These are phyloP conservation scores for Candida odintsovae DNA, from an alignment of 805 yeast species.

Conservation along the genomic window DNA sequence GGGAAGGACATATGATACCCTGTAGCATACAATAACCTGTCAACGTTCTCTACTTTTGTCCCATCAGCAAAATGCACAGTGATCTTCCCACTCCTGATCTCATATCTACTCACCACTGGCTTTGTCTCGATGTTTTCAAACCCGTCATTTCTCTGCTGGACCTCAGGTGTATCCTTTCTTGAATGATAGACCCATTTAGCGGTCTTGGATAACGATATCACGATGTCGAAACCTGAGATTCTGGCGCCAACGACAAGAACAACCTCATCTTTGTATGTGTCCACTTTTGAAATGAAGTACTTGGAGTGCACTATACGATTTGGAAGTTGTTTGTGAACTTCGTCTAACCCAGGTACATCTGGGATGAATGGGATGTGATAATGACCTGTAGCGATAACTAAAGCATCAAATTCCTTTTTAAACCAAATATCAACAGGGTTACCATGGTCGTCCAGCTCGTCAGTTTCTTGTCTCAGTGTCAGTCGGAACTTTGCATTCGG, in stretches of 20 bases:
- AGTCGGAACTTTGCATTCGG: slow-evolving; percentile 17
- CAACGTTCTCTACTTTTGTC: slow-evolving; percentile 33
- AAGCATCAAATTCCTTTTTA: slow-evolving; percentile 29
- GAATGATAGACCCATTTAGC: slow-evolving; percentile 4
- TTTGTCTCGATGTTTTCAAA: slow-evolving; percentile 21
- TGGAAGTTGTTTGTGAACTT: slow-evolving; percentile 5
- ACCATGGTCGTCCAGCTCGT: slow-evolving; percentile 1
- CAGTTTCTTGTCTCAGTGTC: slow-evolving; percentile 21
- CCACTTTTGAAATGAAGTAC: slow-evolving; percentile 18
- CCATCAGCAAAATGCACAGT: slow-evolving; percentile 39
- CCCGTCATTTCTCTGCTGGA: slow-evolving; percentile 2
- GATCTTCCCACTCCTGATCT: slow-evolving; percentile 21
- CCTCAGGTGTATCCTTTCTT: background rate
- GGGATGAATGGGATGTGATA: slow-evolving; percentile 49
- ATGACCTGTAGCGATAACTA: slow-evolving; percentile 51
- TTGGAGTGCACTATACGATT: slow-evolving; percentile 23
- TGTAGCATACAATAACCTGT: slow-evolving; percentile 56
- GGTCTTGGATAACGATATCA: background rate
- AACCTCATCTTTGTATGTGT: slow-evolving; percentile 18
- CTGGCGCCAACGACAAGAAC: slow-evolving; percentile 61
- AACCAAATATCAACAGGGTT: slow-evolving; percentile 29
- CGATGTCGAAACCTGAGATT: slow-evolving; percentile 60
- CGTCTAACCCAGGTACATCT: slow-evolving; percentile 36
- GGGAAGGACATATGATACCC: slow-evolving; percentile 60
- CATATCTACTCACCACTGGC: slow-evolving; percentile 29